A percentile compares a stretch with the other conserved stretches of the same genome.
Evolutionary conservation across 805 yeast species (phyloP).

Genomic region (Saturnispora kantuleensis): DNA sequence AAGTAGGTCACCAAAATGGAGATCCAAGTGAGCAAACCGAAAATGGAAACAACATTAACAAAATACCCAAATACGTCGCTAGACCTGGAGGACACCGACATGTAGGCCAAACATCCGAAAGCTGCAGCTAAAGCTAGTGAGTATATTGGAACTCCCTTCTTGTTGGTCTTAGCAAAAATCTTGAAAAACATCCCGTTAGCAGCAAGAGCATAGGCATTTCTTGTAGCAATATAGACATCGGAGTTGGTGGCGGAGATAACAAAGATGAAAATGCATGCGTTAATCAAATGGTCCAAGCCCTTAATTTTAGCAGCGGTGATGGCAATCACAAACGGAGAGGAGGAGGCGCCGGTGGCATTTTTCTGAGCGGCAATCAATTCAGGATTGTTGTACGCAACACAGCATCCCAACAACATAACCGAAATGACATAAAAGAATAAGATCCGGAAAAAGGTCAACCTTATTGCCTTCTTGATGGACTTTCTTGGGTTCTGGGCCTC

Average conservation of each 20-base stretch:
- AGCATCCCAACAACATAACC: slow-evolving; percentile 45
- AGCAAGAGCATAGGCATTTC: slow-evolving; percentile 65
- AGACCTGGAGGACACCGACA: slow-evolving; percentile 53
- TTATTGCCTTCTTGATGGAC: slow-evolving; percentile 43
- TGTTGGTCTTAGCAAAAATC: slow-evolving; percentile 54
- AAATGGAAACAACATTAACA: slow-evolving; percentile 67
- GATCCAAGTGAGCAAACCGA: slow-evolving; percentile 69
- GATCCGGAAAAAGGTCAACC: slow-evolving; percentile 45
- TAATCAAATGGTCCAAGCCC: slow-evolving; percentile 65
- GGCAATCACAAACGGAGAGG: slow-evolving; percentile 82
- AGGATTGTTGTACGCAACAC: slow-evolving; percentile 44
- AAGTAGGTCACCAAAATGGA: slow-evolving; percentile 61
- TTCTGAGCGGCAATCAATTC: slow-evolving; percentile 33
- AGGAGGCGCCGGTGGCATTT: slow-evolving; percentile 49
- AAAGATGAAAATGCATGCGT: slow-evolving; percentile 66
- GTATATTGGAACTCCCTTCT: slow-evolving; percentile 59
- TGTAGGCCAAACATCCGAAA: slow-evolving; percentile 60
- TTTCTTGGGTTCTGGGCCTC: slow-evolving; percentile 41
- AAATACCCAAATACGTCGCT: slow-evolving; percentile 54
- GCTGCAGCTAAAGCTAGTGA: slow-evolving; percentile 40
- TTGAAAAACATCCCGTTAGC: slow-evolving; percentile 67
- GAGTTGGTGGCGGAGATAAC: slow-evolving; percentile 79
- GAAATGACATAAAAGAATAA: slow-evolving; percentile 42
- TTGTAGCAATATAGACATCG: slow-evolving; percentile 65
- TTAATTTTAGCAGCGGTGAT: slow-evolving; percentile 53